These are phyloP conservation scores for Fusarium pseudograminearum DNA, from an alignment of 2,329 filamentous ascomycete species.

Conservation along the genomic window DNA sequence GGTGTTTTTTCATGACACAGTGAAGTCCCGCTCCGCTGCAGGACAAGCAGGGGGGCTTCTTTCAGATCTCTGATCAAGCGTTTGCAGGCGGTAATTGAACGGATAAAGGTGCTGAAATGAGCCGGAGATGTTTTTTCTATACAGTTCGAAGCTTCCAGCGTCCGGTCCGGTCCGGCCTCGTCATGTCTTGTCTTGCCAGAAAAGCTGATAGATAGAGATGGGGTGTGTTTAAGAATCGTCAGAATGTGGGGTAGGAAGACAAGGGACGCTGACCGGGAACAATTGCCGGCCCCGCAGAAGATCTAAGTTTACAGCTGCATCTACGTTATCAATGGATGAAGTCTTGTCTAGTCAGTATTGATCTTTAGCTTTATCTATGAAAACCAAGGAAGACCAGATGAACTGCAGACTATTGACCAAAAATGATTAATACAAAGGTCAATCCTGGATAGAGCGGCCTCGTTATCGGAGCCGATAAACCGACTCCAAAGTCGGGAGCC, in stretches of 20 bases:
- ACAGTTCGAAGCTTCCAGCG: neutral
- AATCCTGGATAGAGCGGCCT: neutral
- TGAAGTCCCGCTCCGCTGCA: constrained; percentile 23
- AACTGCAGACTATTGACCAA: constrained; percentile 7
- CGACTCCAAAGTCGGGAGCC: constrained; percentile 8
- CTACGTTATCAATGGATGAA: neutral
- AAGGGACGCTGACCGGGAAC: constrained; percentile 43
- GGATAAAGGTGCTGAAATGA: constrained; percentile 7
- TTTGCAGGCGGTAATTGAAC: constrained; percentile 37
- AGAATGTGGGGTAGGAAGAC: constrained; percentile 20
- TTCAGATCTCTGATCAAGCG: constrained; percentile 33
- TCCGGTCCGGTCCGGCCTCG: constrained; percentile 35
- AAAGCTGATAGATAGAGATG: neutral
- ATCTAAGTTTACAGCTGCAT: constrained; percentile 3
- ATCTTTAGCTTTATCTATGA: neutral
- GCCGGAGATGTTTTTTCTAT: constrained; percentile 6
- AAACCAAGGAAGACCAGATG: neutral
- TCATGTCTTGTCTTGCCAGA: constrained; percentile 8
- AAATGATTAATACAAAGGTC: neutral
- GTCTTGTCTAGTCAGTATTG: neutral
- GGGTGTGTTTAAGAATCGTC: neutral
- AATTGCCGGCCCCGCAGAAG: constrained; percentile 41
- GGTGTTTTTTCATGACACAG: constrained; percentile 32
- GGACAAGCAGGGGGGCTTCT: constrained; percentile 1
- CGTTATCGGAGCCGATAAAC: constrained; percentile 31